Percentiles rank a stretch among this genome's conserved stretches.
phyloP scores from a whole-genome alignment of 768 basidiomycete species.

The Paxillus rubicundulus region DNA sequence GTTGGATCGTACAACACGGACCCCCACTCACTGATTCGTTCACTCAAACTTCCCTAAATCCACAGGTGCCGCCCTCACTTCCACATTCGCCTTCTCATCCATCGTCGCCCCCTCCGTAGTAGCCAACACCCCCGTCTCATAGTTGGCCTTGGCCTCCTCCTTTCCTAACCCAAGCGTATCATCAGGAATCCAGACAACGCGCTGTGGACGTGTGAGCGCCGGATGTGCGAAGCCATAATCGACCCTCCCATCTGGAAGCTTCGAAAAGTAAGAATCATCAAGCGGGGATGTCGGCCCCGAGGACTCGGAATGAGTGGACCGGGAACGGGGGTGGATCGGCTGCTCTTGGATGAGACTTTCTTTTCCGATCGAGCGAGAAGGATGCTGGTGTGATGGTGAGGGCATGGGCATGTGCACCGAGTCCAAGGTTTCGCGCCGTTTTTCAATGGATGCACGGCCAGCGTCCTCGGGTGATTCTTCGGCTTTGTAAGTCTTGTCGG shows the following conservation, averaged over 20 bases:
- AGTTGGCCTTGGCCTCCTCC: conserved; percentile 59
- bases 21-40: neutral
- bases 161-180: conserved; percentile 55
- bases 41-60: conserved; percentile 30
- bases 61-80: conserved; percentile 18
- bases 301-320: conserved; percentile 1
- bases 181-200: conserved; percentile 80
- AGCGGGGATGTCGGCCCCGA: conserved; percentile 10
- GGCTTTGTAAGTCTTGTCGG: conserved; percentile 57
- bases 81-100: conserved; percentile 59
- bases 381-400: conserved; percentile 8
- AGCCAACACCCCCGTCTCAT: conserved; percentile 49
- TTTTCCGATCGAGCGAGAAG: neutral
- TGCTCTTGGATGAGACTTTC: neutral
- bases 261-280: conserved; percentile 23
- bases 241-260: conserved; percentile 24
- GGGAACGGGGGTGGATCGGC: neutral
- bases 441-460: conserved; percentile 12
- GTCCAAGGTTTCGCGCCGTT: conserved; percentile 13
- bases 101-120: conserved; percentile 52
- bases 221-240: conserved; percentile 86
- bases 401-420: neutral
- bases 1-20: no score
- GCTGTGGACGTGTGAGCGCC: conserved; percentile 69
- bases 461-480: conserved; percentile 4